Evolutionary conservation across 306 rosid genomes (phyloP).

Genomic region (Sesbania bispinosa): DNA sequence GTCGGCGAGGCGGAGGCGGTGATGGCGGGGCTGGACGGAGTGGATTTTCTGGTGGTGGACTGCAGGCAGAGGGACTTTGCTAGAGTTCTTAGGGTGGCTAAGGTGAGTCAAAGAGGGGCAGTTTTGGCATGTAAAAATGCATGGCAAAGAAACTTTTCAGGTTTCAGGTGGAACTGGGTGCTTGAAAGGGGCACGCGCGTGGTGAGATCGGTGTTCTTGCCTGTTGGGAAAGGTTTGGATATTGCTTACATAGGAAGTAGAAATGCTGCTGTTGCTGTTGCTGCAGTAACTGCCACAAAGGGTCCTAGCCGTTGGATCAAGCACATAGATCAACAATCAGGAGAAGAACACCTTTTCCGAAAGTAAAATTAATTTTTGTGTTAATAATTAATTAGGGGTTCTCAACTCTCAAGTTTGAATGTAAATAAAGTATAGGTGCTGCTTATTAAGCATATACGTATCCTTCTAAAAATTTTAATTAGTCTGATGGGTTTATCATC

Average conservation of each 20-base stretch:
- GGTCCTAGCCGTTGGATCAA: conserved; percentile 74
- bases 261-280: background rate
- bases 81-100: conserved; percentile 53
- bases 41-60: conserved; percentile 83
- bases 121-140: conserved; percentile 83
- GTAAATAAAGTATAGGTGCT: background rate
- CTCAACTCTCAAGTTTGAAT: background rate
- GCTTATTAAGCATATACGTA: background rate
- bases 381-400: background rate
- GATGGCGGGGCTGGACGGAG: conserved; percentile 25
- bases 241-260: conserved; percentile 76
- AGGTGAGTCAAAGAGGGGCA: conserved; percentile 55
- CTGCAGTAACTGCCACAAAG: background rate
- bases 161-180: conserved; percentile 54
- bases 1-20: conserved; percentile 46
- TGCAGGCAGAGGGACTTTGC: conserved; percentile 54
- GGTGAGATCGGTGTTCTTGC: conserved; percentile 68
- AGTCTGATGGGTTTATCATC: background rate
- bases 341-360: conserved; percentile 75
- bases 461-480: background rate
- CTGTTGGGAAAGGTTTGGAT: conserved; percentile 81
- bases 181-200: conserved; percentile 67
- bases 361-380: conserved; percentile 18
- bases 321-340: conserved; percentile 58
- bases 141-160: conserved; percentile 39